Evolutionary conservation across 192 early-diverging fungal genomes (phyloP), one percentile per base, ranked within the genome.

Genomic region (Spinellus fusiger): DNA sequence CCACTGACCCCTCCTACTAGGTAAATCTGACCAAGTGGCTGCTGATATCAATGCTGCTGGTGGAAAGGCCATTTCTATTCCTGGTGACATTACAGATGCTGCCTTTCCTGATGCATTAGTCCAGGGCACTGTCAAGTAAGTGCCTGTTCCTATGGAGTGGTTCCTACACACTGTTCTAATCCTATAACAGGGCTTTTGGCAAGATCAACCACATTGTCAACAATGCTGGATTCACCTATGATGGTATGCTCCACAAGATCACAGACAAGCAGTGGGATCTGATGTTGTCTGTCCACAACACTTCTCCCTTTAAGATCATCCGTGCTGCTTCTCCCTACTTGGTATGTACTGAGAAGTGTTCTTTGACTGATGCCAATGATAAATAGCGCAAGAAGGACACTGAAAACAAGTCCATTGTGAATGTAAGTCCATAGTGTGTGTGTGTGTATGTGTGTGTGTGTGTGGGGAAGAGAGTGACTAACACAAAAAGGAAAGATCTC

Each of bases 161-260:
- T 5, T 15, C 28, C 33, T 15, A 10, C 46, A 48, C 46, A 5
- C 6, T 33, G 26, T 26, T 54, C 32, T 32, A 10, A 44, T n/a
- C 13, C 2, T 12, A n/a, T 2, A 44, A 44, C 40, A 44, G 40
- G 67, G 83, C 81, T 48, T 90, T 86, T 75, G 88, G 88, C 44
- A 84, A 86, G 54, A 71, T 90, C 74, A 87, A 90, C 68, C 74
- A 96, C 58, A 77, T 98, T 26, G 82, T 98, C 73, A 98, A 98
- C 89, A 98, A 98, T 57, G 95, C 95, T 15, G 95, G 95, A 59
- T 96, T 93, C 69, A 84, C 96, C 54, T 89, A 91, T 57, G 96
- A 98, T 80, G 93, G 89, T 73, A 92, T 93, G 61, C 86, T 97
- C 64, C 81, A 81, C 73, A 82, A 93, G 64, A 91, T 91, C 53